Percentiles rank a stretch among this genome's conserved stretches.
Conservation (phyloP, 441 rosid genomes). For the Rhodomyrtus psidioides region DNA sequence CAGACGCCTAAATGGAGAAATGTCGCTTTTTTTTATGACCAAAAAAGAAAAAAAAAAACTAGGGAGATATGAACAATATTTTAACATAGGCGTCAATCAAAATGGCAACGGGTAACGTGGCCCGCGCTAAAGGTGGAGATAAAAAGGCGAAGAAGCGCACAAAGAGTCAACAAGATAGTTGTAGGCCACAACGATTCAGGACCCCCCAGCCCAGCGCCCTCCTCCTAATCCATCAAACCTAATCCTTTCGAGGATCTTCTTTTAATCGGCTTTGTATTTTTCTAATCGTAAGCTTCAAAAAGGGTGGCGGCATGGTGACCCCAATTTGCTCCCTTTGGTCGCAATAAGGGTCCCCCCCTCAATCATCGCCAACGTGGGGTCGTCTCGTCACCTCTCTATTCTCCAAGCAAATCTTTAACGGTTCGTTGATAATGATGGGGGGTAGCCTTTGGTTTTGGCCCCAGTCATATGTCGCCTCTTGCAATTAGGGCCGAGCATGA, state of each 20-base stretch:
- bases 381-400: background rate
- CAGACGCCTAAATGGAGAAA: background rate
- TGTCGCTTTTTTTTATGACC: no score
- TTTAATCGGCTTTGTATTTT: background rate
- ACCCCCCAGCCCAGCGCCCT: background rate
- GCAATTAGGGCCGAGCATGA: background rate
- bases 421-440: background rate
- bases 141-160: background rate
- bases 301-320: background rate
- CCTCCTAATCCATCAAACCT: conserved; percentile 16
- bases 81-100: background rate
- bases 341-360: background rate
- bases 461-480: background rate
- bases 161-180: conserved; percentile 22
- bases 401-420: background rate
- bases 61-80: no score
- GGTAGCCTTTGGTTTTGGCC: background rate
- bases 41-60: no score
- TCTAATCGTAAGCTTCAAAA: background rate
- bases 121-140: conserved; percentile 20
- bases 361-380: background rate
- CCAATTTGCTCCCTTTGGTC: background rate
- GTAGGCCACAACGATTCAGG: background rate
- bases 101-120: conserved; percentile 44
- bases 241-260: background rate